phyloP scores from a whole-genome alignment of 2,329 filamentous ascomycete genomes.

The Alternaria conjuncta region DNA sequence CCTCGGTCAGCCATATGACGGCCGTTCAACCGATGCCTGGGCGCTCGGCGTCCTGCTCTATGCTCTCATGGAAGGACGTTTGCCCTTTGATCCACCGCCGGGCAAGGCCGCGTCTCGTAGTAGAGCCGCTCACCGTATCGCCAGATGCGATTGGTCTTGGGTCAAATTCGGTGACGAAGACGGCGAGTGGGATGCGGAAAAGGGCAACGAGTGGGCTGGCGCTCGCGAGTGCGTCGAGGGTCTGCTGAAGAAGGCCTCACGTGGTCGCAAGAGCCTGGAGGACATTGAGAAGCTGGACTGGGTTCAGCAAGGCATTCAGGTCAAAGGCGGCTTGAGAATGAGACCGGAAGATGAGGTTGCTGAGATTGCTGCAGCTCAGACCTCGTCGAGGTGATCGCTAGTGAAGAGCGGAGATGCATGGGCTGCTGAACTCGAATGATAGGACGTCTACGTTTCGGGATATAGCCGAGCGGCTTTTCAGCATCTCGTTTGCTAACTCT shows the following conservation, averaged over 20 bases:
- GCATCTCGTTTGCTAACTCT: background rate
- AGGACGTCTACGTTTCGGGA: background rate
- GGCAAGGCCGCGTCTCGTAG: conserved; percentile 76
- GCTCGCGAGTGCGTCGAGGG: conserved; percentile 84
- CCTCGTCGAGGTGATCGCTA: conserved; percentile 37
- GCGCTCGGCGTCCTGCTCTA: conserved; percentile 92
- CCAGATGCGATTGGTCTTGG: conserved; percentile 95
- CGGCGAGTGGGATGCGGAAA: conserved; percentile 80
- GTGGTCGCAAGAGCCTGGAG: conserved; percentile 73
- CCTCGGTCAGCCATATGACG: conserved; percentile 93
- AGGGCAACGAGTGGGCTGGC: conserved; percentile 70
- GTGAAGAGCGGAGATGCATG: conserved; percentile 21
- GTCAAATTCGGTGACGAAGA: conserved; percentile 82
- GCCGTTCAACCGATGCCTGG: conserved; percentile 91
- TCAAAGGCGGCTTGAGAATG: conserved; percentile 65
- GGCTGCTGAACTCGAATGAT: conserved; percentile 1
- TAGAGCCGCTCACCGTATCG: conserved; percentile 90
- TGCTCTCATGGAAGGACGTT: conserved; percentile 86
- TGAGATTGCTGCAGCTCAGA: conserved; percentile 16
- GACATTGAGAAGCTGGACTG: conserved; percentile 76
- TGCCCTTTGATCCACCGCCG: conserved; percentile 91
- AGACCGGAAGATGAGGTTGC: conserved; percentile 57
- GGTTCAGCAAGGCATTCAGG: conserved; percentile 75
- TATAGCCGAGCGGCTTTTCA: background rate
- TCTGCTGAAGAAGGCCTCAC: conserved; percentile 80